Base-by-base conservation (phyloP, 2,329 filamentous ascomycete genomes). In the Cylindrodendrum hubeiense region DNA sequence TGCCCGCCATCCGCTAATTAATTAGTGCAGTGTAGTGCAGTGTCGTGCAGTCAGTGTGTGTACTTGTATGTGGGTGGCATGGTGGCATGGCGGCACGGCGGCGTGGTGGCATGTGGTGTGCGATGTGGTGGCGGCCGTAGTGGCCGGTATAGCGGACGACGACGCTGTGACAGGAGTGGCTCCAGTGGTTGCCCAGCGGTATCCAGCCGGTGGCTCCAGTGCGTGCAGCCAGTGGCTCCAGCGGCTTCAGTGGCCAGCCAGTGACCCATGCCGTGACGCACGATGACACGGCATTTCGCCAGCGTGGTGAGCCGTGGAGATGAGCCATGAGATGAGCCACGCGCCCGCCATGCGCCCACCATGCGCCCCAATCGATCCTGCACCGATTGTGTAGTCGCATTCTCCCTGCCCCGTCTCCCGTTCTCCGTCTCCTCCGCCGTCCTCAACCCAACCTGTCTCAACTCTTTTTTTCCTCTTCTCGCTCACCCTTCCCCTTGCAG, bases 271-370 rank as follows among this genome's bases (percentile, higher is more conserved):
- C n/a, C n/a, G n/a, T n/a, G n/a, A n/a, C n/a, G n/a, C n/a, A 34
- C 33, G 33, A 13, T 57, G 30, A 47, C 54, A 37, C 54, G 12
- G 55, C 46, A 30, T 58, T 19, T 39, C 55, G 41, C 44, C 33
- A 41, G n/a, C n/a, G n/a, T n/a, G n/a, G n/a, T n/a, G n/a, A n/a
- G n/a, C n/a, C n/a, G n/a, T n/a, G n/a, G n/a, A n/a, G n/a, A n/a
- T n/a, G n/a, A n/a, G n/a, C n/a, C n/a, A n/a, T 58, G 55, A 43
- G 55, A 58, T 39, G 46, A 58, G 46, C 30, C 44, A 30, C 43
- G 44, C 55, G 46, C 46, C 7, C 30, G 19, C 22, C 26, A 15
- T 30, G 37, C 37, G 15, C 6, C 17, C 15, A n/a, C 15, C 22
- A 50, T n/a, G 46, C 24, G 5, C 37, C 17, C 37, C 17, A 39